Evolutionary conservation across 176 grass and related monocot genomes (phyloP).

Genomic region (Poa pratensis): DNA sequence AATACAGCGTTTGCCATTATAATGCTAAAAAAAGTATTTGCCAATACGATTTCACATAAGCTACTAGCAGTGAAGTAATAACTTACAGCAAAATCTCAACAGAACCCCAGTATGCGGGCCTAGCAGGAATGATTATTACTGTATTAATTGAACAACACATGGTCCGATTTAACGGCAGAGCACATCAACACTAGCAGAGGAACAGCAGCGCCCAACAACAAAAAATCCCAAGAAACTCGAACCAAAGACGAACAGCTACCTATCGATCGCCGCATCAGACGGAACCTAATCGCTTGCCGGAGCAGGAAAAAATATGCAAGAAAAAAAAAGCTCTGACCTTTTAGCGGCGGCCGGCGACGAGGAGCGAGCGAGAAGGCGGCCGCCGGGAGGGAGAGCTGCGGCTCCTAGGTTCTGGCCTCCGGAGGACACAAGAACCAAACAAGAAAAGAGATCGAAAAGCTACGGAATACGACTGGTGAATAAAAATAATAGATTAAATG

Average conservation of each 20-base stretch:
- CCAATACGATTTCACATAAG: not conserved
- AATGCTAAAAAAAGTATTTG: too few species aligned
- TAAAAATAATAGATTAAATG: not conserved
- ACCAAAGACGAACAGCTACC: not conserved
- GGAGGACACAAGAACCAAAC: constrained; percentile 6
- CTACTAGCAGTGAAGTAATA: not conserved
- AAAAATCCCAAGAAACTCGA: not conserved
- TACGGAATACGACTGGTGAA: not conserved
- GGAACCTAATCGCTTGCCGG: not conserved
- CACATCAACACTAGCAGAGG: constrained; percentile 1
- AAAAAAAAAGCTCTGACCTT: constrained; percentile 8
- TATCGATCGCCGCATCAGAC: not conserved
- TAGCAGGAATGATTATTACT: not conserved
- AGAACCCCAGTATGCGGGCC: constrained; percentile 14
- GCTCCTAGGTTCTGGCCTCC: constrained; percentile 21
- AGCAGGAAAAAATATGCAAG: not conserved
- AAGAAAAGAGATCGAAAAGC: not conserved
- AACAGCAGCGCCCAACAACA: not conserved
- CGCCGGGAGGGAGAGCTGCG: constrained; percentile 15
- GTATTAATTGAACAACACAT: not conserved
- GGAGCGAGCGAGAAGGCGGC: not conserved
- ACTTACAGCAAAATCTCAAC: constrained; percentile 10
- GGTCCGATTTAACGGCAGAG: not conserved
- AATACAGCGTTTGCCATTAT: not conserved
- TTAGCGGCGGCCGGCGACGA: not conserved